Conservation (phyloP, 306 rosid genomes). For the Canavalia gladiata region DNA sequence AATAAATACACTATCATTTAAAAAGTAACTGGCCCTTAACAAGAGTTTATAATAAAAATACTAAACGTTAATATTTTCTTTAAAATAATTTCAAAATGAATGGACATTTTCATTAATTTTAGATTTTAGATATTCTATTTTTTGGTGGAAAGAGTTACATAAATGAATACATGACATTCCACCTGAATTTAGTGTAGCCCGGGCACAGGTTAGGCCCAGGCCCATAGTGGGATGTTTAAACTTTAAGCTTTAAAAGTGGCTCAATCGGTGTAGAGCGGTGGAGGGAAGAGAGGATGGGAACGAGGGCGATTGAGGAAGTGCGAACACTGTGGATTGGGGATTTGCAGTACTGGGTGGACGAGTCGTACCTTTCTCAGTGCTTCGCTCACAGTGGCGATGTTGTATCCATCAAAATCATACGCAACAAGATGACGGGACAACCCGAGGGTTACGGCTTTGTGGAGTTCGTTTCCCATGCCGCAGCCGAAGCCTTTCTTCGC, state of each 20-base stretch:
- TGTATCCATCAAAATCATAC: conserved; percentile 85
- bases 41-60: too few species aligned
- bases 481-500: conserved; percentile 85
- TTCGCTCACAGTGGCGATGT: conserved; percentile 93
- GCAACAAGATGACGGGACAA: conserved; percentile 84
- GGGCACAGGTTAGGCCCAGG: too few species aligned
- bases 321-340: conserved; percentile 95
- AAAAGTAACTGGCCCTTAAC: too few species aligned
- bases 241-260: not conserved
- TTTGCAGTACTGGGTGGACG: conserved; percentile 94
- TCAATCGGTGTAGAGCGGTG: not conserved
- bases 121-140: too few species aligned
- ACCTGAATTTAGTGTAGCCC: too few species aligned
- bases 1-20: too few species aligned
- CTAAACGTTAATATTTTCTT: too few species aligned
- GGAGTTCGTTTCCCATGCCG: conserved; percentile 85
- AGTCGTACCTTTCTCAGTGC: conserved; percentile 72
- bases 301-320: conserved; percentile 59
- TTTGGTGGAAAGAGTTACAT: too few species aligned
- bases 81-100: too few species aligned
- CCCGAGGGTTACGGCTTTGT: conserved; percentile 94
- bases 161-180: too few species aligned
- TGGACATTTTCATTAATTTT: too few species aligned
- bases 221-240: too few species aligned
- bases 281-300: conserved; percentile 10